phyloP scores from a whole-genome alignment of 495 filamentous ascomycete species.

The Ascobolus immersus region DNA sequence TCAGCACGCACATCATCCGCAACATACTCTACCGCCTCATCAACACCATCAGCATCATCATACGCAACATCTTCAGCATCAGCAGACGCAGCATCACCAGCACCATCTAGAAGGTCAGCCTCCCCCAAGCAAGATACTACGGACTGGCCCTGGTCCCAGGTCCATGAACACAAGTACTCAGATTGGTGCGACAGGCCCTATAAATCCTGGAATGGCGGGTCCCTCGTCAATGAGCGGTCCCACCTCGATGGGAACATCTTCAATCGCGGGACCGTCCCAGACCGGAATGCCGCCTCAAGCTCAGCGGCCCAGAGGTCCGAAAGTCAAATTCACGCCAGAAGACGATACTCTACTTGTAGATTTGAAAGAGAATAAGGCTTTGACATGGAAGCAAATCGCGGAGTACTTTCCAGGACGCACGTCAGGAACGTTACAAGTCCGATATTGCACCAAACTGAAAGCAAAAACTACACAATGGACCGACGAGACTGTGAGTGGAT shows the following conservation, averaged over 20 bases:
- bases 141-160: constrained; percentile 22
- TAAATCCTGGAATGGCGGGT: too few species aligned
- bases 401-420: constrained; percentile 80
- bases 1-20: constrained; percentile 33
- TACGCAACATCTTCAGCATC: constrained; percentile 11
- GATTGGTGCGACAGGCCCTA: constrained; percentile 31
- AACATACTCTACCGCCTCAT: constrained; percentile 44
- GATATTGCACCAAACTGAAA: constrained; percentile 83
- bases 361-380: constrained; percentile 70
- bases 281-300: constrained; percentile 46
- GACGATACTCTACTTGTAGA: constrained; percentile 66
- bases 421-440: constrained; percentile 69
- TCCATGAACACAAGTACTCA: constrained; percentile 42
- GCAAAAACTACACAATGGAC: constrained; percentile 82
- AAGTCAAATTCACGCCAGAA: constrained; percentile 71
- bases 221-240: too few species aligned
- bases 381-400: constrained; percentile 89
- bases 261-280: background rate
- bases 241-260: too few species aligned
- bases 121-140: constrained; percentile 29
- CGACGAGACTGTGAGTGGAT: constrained; percentile 51
- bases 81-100: constrained; percentile 37
- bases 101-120: constrained; percentile 43
- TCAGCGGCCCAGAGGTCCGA: constrained; percentile 49
- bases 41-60: too few species aligned